Base-by-base conservation (phyloP, 345 rosid species). In the Syzygium grande region DNA sequence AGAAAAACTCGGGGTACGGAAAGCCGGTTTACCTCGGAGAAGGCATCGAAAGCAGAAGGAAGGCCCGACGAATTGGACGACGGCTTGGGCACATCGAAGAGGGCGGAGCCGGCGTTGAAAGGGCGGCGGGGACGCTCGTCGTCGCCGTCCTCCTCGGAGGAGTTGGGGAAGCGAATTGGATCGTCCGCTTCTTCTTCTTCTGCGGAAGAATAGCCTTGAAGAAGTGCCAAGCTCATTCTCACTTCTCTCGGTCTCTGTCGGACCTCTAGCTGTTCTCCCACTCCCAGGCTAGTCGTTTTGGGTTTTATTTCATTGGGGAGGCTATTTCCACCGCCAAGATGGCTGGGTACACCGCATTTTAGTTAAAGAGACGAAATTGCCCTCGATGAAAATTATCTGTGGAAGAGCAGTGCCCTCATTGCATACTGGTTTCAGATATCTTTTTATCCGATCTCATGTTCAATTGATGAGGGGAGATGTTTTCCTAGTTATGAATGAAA, bases 131-230 rank as follows among this genome's bases (percentile, higher is more conserved):
- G 65, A 51, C 79, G 77, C 0, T 51, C 88, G 77, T 56, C 89
- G 19, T 88, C 89, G 5, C 87, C 92, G 6, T 92, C 92, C 84
- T 89, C 96, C 49, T 89, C 96, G 51, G 96, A 92, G 58, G 94
- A 90, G 87, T 73, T 84, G 4, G 29, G 84, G 65, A 8, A 25
- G 9, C 91, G 89, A 41, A 88, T 92, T 23, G 88, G 87, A 79
- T 88, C 93, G 54, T 77, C 89, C 30, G 90, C 92, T 51, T 92
- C 95, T 85, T 96, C 95, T 85, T 94, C 99, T 86, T 96, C 99
- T 0, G 96, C 93, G 21, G 99, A 98, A 85, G 98, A 95, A 86
- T 98, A 98, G 87, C 94, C 94, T 88, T 96, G 98, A 87, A 96
- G 91, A 17, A 98, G 96, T 53, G 94, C 86, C 91, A 98, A 91